Percentiles rank a stretch among this genome's conserved stretches.
phyloP scores from a whole-genome alignment of 768 basidiomycete genomes.

The Leccinum ochraceum region DNA sequence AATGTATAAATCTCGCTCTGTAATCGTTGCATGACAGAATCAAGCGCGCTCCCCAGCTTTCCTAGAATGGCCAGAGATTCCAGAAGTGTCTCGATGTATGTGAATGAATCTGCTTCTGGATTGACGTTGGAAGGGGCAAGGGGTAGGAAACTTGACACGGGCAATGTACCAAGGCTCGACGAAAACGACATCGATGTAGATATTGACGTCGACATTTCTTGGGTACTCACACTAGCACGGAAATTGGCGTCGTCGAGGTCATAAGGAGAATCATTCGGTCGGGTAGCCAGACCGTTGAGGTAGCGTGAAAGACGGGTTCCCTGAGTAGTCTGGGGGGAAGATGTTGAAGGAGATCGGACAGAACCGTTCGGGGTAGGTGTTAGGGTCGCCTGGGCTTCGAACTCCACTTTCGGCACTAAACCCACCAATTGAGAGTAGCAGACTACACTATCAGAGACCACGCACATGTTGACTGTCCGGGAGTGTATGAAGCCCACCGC shows the following conservation, averaged over 20 bases:
- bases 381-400: conserved; percentile 48
- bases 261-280: conserved; percentile 77
- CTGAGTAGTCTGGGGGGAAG: conserved; percentile 41
- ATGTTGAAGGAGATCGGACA: conserved; percentile 32
- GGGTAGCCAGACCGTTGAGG: conserved; percentile 61
- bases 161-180: conserved; percentile 24
- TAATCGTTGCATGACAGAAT: conserved; percentile 80
- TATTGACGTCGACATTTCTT: conserved; percentile 22
- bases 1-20: conserved; percentile 81
- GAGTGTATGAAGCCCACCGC: conserved; percentile 83
- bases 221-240: conserved; percentile 19
- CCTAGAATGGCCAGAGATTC: conserved; percentile 94
- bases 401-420: conserved; percentile 67
- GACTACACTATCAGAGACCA: conserved; percentile 2
- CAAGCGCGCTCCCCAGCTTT: conserved; percentile 80
- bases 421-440: conserved; percentile 10
- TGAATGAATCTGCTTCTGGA: conserved; percentile 91
- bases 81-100: conserved; percentile 88
- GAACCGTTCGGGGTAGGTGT: conserved; percentile 23
- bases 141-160: conserved; percentile 22
- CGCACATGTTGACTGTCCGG: conserved; percentile 78
- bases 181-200: conserved; percentile 26
- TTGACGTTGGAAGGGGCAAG: conserved; percentile 43
- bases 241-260: conserved; percentile 53
- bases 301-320: conserved; percentile 60